Percentiles rank a stretch among this genome's conserved stretches.
Conservation (phyloP, 257 asterid species). For the Gardenia jasminoides region DNA sequence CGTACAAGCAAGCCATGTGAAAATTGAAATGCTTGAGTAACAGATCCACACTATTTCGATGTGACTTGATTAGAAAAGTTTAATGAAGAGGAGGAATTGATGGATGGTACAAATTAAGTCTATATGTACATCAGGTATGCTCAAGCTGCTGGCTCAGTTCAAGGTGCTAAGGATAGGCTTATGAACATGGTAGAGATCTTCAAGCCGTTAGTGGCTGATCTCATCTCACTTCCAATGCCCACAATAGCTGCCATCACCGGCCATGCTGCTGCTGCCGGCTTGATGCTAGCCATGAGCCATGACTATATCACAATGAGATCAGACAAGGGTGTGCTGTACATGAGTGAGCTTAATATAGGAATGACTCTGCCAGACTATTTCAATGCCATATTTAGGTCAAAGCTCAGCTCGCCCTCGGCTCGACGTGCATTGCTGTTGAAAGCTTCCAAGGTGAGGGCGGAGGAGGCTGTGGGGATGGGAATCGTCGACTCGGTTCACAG, state of each 20-base stretch:
- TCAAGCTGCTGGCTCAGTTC: conserved; percentile 55
- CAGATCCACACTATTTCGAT: background rate
- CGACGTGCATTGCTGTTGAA: conserved; percentile 51
- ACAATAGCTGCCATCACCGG: conserved; percentile 81
- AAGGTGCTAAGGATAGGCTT: conserved; percentile 50
- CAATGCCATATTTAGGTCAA: conserved; percentile 51
- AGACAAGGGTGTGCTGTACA: conserved; percentile 58
- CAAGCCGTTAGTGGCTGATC: conserved; percentile 61
- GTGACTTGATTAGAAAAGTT: background rate
- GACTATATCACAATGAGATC: conserved; percentile 69
- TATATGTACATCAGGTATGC: conserved; percentile 40
- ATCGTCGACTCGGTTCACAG: conserved; percentile 50
- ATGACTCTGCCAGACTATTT: conserved; percentile 78
- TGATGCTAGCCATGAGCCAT: conserved; percentile 65
- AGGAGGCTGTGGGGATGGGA: conserved; percentile 59
- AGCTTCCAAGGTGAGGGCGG: conserved; percentile 57
- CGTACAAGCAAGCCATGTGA: too few species aligned
- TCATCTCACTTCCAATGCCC: conserved; percentile 69
- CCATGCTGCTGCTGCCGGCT: conserved; percentile 86
- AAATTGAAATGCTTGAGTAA: background rate
- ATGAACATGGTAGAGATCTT: conserved; percentile 55
- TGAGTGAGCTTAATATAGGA: conserved; percentile 88
- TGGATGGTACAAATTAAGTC: background rate
- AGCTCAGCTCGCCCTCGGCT: conserved; percentile 38
- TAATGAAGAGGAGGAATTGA: background rate